phyloP scores from a whole-genome alignment of 2,329 filamentous ascomycete species.

The Verticillium klebahnii region DNA sequence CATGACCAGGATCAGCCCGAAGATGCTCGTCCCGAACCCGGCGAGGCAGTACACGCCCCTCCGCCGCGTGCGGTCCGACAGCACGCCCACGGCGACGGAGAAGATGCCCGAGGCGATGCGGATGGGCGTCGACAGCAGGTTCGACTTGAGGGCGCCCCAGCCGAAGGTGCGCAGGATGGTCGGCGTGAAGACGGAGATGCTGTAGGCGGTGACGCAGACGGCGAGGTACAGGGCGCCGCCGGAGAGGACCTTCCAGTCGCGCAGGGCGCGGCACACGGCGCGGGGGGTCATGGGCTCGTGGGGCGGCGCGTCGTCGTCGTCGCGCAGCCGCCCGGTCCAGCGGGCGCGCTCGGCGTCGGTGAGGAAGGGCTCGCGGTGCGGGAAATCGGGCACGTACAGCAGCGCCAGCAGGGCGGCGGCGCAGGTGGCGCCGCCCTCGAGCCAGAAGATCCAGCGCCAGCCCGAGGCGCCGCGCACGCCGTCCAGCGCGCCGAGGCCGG shows the following conservation, averaged over 20 bases:
- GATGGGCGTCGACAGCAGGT: constrained; percentile 22
- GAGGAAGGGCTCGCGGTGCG: constrained; percentile 11
- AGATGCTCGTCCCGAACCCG: constrained; percentile 16
- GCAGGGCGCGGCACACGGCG: constrained; percentile 49
- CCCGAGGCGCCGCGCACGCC: constrained; percentile 15
- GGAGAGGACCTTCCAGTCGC: constrained; percentile 45
- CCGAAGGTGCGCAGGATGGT: constrained; percentile 28
- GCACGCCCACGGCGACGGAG: constrained; percentile 19
- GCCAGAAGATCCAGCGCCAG: constrained; percentile 18
- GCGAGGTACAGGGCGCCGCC: constrained; percentile 22
- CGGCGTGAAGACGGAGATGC: constrained; percentile 26
- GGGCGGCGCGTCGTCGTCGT: constrained; percentile 6
- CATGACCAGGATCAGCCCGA: constrained; percentile 28
- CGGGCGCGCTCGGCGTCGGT: constrained; percentile 13
- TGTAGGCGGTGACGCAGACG: constrained; percentile 22
- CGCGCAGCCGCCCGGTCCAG: constrained; percentile 12
- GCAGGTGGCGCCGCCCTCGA: constrained; percentile 10
- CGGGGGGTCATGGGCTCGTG: constrained; percentile 17
- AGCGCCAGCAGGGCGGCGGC: constrained; percentile 4
- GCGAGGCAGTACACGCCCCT: constrained; percentile 18
- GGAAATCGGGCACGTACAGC: constrained; percentile 15
- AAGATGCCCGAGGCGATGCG: constrained; percentile 25
- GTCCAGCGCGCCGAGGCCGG: constrained; percentile 16
- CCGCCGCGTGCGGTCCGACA: constrained; percentile 17
- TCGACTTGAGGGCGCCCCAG: constrained; percentile 23